Percentiles rank a stretch among this genome's conserved stretches.
Evolutionary conservation across 352 stramenopile species (phyloP).

Genomic region (Globisporangium spiculum): DNA sequence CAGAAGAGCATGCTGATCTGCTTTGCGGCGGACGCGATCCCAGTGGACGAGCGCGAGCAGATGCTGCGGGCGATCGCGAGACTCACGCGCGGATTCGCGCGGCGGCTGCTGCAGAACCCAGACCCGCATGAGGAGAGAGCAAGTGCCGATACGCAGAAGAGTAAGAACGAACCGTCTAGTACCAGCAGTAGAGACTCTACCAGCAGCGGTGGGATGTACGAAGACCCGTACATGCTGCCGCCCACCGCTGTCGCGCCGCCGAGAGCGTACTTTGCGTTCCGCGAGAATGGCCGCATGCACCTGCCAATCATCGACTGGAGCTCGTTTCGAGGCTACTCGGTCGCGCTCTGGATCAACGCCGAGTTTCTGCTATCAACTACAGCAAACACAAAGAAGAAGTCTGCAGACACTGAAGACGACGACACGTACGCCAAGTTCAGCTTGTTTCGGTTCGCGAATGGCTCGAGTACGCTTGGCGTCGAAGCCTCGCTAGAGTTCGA

Average conservation of each 20-base stretch:
- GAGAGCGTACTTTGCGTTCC: conserved; percentile 65
- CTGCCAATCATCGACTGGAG: conserved; percentile 78
- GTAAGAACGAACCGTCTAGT: neutral
- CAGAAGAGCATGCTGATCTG: conserved; percentile 38
- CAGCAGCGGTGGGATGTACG: neutral
- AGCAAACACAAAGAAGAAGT: neutral
- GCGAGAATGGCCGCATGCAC: conserved; percentile 60
- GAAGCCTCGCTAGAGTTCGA: conserved; percentile 65
- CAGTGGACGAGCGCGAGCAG: conserved; percentile 19
- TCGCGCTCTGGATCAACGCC: conserved; percentile 73
- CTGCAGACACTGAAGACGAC: neutral
- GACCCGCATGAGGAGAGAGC: conserved; percentile 17
- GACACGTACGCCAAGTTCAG: conserved; percentile 43
- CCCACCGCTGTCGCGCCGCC: conserved; percentile 35
- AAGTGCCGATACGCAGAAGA: neutral
- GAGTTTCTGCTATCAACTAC: conserved; percentile 21
- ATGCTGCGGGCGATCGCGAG: conserved; percentile 30
- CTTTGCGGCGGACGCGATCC: conserved; percentile 31
- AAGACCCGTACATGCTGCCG: conserved; percentile 36
- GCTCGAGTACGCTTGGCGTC: conserved; percentile 61
- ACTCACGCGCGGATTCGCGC: conserved; percentile 37
- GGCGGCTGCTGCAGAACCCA: conserved; percentile 22
- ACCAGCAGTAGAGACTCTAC: neutral
- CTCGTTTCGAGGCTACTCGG: conserved; percentile 74
- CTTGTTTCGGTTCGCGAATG: conserved; percentile 74